Evolutionary conservation across 371 early-diverging fungal species (phyloP), one percentile per base, ranked within the genome.

Genomic region (Mucor racemosus): DNA sequence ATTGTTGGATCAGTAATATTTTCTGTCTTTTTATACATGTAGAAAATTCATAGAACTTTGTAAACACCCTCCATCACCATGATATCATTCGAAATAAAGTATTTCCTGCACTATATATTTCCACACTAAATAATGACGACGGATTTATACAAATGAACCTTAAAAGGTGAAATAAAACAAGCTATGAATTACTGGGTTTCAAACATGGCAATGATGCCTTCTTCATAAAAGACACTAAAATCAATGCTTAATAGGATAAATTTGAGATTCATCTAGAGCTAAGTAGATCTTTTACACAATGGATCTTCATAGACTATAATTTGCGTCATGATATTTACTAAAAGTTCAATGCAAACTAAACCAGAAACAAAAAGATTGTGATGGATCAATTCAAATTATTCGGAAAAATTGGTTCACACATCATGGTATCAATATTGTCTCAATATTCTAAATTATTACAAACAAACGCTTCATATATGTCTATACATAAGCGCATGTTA

Each of bases 31-130:
- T 41, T 41, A 31, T 38, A 53, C 54, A 14, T 53, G 54, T 11
- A 33, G 54, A 26, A 31, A 33, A 53, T 33, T 14, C 21, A 31
- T 8, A 53, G n/a, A 58, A 39, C 38, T 21, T 10, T 17, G 8
- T 36, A 17, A 38, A 58, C 19, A 60, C 42, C 42, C 17, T 19
- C n/a, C 60, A 60, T 60, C 60, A 60, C 60, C 33, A 60, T 60
- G 60, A 60, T 60, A 60, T 60, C 60, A 60, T 44, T 60, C 58
- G 3, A 50, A 38, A 35, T 40, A 40, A 31, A 42, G 34, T 58
- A 40, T 40, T 38, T 40, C 4, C 17, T 39, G 13, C 26, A 26
- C 3, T 26, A 3, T 26, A 26, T 26, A 26, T 26, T 26, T 1
- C 26, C 3, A 26, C 38, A 38, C 14, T 39, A 14, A 19, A 21